A percentile compares a stretch with the other conserved stretches of the same genome.
Evolutionary conservation across 2,329 filamentous ascomycete species (phyloP).

Genomic region (Diplodia mutila): DNA sequence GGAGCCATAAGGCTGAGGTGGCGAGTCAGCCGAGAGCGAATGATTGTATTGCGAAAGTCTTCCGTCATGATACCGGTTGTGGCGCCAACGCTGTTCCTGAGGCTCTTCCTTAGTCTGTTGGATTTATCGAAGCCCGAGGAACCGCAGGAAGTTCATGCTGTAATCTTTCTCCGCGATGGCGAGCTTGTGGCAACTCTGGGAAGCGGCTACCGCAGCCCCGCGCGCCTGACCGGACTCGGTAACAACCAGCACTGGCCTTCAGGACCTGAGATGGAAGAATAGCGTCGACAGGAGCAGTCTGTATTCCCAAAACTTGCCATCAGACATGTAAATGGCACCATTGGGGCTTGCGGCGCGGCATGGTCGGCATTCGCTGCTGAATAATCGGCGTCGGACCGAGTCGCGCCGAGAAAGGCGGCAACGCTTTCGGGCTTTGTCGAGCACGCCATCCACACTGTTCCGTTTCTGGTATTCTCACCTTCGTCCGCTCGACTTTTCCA

Average conservation of each 20-base stretch:
- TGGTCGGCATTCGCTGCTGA: conserved; percentile 8
- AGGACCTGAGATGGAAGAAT: background rate
- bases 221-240: background rate
- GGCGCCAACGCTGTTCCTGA: background rate
- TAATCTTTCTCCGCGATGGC: background rate
- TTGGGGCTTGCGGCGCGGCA: background rate
- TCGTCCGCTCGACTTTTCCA: background rate
- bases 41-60: background rate
- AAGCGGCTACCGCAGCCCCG: background rate
- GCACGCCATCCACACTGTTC: conserved; percentile 22
- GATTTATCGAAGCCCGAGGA: background rate
- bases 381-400: conserved; percentile 18
- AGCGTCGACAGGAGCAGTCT: background rate
- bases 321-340: background rate
- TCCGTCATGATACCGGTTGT: background rate
- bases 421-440: conserved; percentile 6
- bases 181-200: background rate
- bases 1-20: background rate
- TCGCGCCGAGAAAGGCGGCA: background rate
- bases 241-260: background rate
- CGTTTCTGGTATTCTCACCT: background rate
- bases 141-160: background rate
- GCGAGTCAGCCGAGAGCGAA: background rate
- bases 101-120: background rate
- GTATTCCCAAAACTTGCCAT: too few species aligned